Base-by-base conservation (phyloP, 306 rosid species). In the Dryas alaskensis region DNA sequence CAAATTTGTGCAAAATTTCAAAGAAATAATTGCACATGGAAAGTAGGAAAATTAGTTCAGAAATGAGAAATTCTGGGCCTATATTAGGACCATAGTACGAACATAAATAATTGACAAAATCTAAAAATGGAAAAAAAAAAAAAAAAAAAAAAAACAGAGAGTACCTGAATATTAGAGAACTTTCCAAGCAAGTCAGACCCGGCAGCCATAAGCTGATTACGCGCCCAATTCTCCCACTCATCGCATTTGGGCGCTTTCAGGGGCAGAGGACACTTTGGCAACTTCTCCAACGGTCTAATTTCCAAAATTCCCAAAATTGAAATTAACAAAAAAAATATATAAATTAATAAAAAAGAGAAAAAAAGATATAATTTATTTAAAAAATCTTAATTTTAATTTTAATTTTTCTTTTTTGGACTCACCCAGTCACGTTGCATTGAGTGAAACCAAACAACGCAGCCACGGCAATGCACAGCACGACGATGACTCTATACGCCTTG, bases 141-240 rank as follows among this genome's bases (percentile, higher is more conserved):
- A 27, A 39, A 1, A 22, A 5, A 50, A 27, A 39, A 1, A 31
- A 31, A 31, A 50, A 27, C 12, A 12, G 7, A 2, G 3, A 16
- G 13, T 81, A 91, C 98, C 98, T 94, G 98, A 83, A 87, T 83
- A 87, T 85, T 84, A 8, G 90, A 80, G 80, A 91, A 87, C 86
- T 87, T 94, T 37, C 96, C 97, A 37, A 89, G 90, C 86, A 94
- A 83, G 75, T 91, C 95, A 77, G 97, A 94, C 67, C 98, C 98
- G 70, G 90, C 83, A 69, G 91, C 74, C 97, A 91, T 94, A 31
- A 94, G 84, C 79, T 94, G 93, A 79, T 91, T 87, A 3, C 94
- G 88, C 13, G 98, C 96, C 97, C 97, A 94, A 74, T 72, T 79
- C 37, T 91, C 92, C 96, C 94, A 94, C 68, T 53, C 88, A 52